Conservation (phyloP, 129 eudicot species). For the Escallonia herrerae region DNA sequence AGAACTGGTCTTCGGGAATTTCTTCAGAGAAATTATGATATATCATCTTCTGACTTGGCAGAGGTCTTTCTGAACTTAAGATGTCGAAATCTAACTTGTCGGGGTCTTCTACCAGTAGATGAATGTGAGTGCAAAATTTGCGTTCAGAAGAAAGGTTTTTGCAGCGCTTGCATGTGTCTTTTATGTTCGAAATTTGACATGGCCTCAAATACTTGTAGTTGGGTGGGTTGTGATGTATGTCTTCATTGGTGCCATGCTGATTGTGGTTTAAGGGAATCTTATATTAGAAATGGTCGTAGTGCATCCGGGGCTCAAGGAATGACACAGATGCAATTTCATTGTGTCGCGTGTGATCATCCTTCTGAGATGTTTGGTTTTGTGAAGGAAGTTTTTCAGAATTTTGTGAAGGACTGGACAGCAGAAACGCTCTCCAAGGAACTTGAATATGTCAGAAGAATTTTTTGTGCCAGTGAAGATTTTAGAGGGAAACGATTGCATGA, state of each 20-base stretch:
- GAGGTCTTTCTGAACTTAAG: conserved; percentile 69
- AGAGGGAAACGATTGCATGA: conserved; percentile 80
- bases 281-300: conserved; percentile 74
- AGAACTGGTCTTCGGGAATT: conserved; percentile 73
- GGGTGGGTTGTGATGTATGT: conserved; percentile 99
- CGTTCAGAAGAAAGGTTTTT: conserved; percentile 59
- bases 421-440: conserved; percentile 73
- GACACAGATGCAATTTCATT: conserved; percentile 92
- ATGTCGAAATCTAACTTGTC: conserved; percentile 75
- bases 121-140: conserved; percentile 96
- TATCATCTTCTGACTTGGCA: conserved; percentile 61
- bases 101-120: conserved; percentile 73
- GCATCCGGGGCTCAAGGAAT: conserved; percentile 48
- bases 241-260: conserved; percentile 98
- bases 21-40: conserved; percentile 37
- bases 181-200: conserved; percentile 91
- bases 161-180: conserved; percentile 95
- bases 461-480: conserved; percentile 63
- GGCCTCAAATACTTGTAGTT: conserved; percentile 95
- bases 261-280: conserved; percentile 77
- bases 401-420: conserved; percentile 75
- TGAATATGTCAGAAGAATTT: conserved; percentile 79
- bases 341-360: conserved; percentile 95
- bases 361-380: conserved; percentile 99
- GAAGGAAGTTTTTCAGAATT: conserved; percentile 83